These are phyloP conservation scores for Pyrenophora tritici-repentis DNA, from an alignment of 2,329 filamentous ascomycete species.

Conservation along the genomic window DNA sequence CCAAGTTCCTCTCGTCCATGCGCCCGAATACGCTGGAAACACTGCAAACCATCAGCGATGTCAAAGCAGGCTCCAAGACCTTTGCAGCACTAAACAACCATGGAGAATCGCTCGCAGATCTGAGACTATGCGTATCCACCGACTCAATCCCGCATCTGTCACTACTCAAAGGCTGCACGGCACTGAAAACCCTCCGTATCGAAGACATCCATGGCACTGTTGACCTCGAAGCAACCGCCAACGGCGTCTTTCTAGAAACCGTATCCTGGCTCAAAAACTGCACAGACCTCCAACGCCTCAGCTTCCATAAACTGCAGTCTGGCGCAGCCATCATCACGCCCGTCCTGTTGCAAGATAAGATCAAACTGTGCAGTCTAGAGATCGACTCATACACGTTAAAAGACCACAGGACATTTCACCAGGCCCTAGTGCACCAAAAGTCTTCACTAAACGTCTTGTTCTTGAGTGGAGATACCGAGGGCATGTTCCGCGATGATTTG, in stretches of 20 bases:
- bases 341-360: slow-evolving; percentile 53
- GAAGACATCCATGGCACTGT: slow-evolving; percentile 51
- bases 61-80: slow-evolving; percentile 59
- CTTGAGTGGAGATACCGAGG: slow-evolving; percentile 55
- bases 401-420: slow-evolving; percentile 59
- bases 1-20: slow-evolving; percentile 63
- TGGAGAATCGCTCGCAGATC: slow-evolving; percentile 58
- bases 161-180: slow-evolving; percentile 55
- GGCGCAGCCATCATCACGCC: slow-evolving; percentile 59
- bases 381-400: slow-evolving; percentile 57
- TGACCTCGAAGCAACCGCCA: slow-evolving; percentile 57
- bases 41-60: slow-evolving; percentile 63
- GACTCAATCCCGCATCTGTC: slow-evolving; percentile 57
- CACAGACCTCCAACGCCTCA: slow-evolving; percentile 55
- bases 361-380: slow-evolving; percentile 55
- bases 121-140: slow-evolving; percentile 58
- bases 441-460: slow-evolving; percentile 53
- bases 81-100: slow-evolving; percentile 61
- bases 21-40: slow-evolving; percentile 61
- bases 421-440: slow-evolving; percentile 59
- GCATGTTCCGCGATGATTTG: slow-evolving; percentile 53
- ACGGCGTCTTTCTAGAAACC: slow-evolving; percentile 58
- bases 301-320: slow-evolving; percentile 57
- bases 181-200: slow-evolving; percentile 56
- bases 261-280: slow-evolving; percentile 62